These are phyloP conservation scores for barrel medic (Medicago truncatula) DNA, from an alignment of 306 rosid species.

Conservation along the genomic window MtrunA17r5.0-ANR NC_053048.1:27547501-27548000, in stretches of 20 bases:
- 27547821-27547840: conserved; percentile 16
- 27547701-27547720: background rate
- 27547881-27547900: conserved; percentile 16
- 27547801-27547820: conserved; percentile 8
- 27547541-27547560: conserved; percentile 36
- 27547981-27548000: conserved; percentile 60
- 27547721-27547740: background rate
- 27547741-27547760: conserved; percentile 25
- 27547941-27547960: conserved; percentile 49
- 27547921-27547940: conserved; percentile 49
- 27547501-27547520: background rate
- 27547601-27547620: conserved; percentile 39
- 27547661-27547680: conserved; percentile 44
- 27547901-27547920: conserved; percentile 41
- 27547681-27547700: background rate
- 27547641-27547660: background rate
- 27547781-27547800: conserved; percentile 46
- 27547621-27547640: conserved; percentile 41
- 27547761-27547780: background rate
- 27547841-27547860: conserved; percentile 3
- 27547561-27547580: conserved; percentile 21
- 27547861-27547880: conserved; percentile 37
- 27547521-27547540: conserved; percentile 44
- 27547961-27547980: conserved; percentile 59
- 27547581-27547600: background rate